Base-by-base conservation (phyloP, 108 stramenopile genomes). In the Skeletonema potamos region DNA sequence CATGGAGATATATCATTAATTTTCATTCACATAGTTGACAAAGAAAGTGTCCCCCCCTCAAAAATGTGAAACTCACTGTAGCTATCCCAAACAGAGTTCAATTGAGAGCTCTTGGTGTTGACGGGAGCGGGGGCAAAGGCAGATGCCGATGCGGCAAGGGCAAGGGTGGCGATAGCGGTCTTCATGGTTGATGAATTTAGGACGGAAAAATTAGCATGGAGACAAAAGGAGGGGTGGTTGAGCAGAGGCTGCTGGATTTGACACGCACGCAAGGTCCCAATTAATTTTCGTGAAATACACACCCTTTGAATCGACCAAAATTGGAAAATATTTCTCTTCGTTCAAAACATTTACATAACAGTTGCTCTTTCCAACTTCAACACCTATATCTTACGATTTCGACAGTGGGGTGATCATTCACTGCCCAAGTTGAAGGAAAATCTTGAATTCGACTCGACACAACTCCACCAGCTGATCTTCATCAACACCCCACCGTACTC, bases 61-160 rank as follows among this genome's bases (percentile, higher is more conserved):
- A n/a, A 33, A 55, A 36, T 5, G 13, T 9, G 11, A 13, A 48
- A 71, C 70, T 71, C 70, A 71, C 66, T 68, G 48, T 74, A 85
- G 30, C 71, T 59, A 54, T 85, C 80, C 56, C 77, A 79, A 6
- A 85, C 77, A 20, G 67, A 73, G 58, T 83, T 79, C 68, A 92
- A 60, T 17, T 58, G 30, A 58, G 85, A 77, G 24, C 79, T 28
- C 26, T 74, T 68, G 26, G 32, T 34, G 51, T 72, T 64, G 27
- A 48, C 48, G 15, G 74, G 57, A 24, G 76, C 44, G 22, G 85
- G 82, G 61, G 88, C 77, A 66, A 90, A 90, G 69, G 89, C 89
- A 62, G 83, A 83, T 58, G 86, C 88, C 60, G 76, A 71, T 43
- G 61, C 84, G 73, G 84, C 71, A 54, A 85, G 72, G 80, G 81